phyloP scores from a whole-genome alignment of 805 yeast species.

The Debaryomyces tyrocola region DNA sequence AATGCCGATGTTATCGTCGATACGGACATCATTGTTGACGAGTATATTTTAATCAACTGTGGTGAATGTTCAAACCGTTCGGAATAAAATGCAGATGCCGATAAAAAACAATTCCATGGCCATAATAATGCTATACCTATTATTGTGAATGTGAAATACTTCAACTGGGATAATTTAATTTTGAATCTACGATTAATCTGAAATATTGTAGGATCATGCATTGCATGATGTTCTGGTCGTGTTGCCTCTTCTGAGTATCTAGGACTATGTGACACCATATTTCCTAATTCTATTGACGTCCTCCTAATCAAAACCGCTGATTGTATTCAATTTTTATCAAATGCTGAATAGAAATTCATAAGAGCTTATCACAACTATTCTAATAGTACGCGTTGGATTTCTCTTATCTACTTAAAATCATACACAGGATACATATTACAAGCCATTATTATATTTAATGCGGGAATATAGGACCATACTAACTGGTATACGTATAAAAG shows the following conservation, averaged over 20 bases:
- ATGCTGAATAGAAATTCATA: no score
- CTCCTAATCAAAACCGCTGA: constrained; percentile 1
- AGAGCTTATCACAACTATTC: no score
- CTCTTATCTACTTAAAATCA: neutral
- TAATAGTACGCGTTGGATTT: no score
- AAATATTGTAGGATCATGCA: constrained; percentile 21
- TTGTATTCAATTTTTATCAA: neutral
- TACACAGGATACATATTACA: neutral
- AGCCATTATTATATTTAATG: neutral
- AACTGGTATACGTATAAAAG: neutral
- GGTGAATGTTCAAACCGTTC: constrained; percentile 56
- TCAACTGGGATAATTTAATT: constrained; percentile 28
- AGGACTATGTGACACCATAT: neutral
- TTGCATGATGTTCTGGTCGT: neutral
- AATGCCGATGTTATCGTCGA: constrained; percentile 69
- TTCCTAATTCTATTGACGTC: constrained; percentile 1
- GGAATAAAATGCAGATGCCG: constrained; percentile 81
- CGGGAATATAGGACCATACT: no score
- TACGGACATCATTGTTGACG: constrained; percentile 86
- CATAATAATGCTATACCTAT: constrained; percentile 82
- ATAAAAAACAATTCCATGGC: constrained; percentile 95
- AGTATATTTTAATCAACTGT: constrained; percentile 55
- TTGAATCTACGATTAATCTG: constrained; percentile 2
- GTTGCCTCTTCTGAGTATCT: neutral
- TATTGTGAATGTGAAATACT: constrained; percentile 59